These are phyloP conservation scores for Podospora fimiseda DNA, from an alignment of 495 filamentous ascomycete species.

Conservation along the genomic window DNA sequence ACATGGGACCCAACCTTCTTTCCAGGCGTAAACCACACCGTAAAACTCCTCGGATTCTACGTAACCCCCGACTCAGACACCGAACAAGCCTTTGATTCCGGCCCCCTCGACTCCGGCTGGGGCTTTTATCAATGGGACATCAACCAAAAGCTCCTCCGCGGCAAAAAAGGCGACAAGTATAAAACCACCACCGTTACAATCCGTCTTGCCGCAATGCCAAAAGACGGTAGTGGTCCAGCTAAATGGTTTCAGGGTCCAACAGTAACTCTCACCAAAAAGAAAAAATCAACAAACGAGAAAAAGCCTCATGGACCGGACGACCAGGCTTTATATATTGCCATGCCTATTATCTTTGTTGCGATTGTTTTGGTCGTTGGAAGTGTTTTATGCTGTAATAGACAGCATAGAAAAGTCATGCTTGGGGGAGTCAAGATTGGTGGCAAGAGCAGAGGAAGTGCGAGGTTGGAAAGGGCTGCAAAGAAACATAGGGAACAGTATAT, in stretches of 20 bases:
- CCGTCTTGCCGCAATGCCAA: constrained; percentile 26
- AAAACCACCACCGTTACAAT: constrained; percentile 36
- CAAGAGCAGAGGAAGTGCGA: neutral
- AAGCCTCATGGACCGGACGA: constrained; percentile 18
- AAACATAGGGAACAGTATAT: neutral
- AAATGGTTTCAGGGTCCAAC: constrained; percentile 28
- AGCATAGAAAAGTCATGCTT: constrained; percentile 28
- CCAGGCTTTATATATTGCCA: constrained; percentile 31
- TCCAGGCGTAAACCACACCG: constrained; percentile 26
- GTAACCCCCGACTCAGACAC: constrained; percentile 2
- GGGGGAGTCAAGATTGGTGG: constrained; percentile 5
- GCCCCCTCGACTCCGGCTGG: constrained; percentile 25
- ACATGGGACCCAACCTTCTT: constrained; percentile 43
- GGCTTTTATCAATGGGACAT: constrained; percentile 39
- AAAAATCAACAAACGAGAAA: constrained; percentile 12
- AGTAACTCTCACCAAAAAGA: constrained; percentile 19
- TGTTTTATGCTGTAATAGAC: constrained; percentile 34
- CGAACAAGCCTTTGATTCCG: constrained; percentile 32
- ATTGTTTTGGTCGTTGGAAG: constrained; percentile 26
- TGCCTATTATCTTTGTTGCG: constrained; percentile 36
- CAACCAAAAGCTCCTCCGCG: constrained; percentile 17
- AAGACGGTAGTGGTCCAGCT: constrained; percentile 8
- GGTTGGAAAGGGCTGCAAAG: neutral
- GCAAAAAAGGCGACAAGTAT: constrained; percentile 9
- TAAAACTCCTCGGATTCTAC: constrained; percentile 34